A percentile compares a stretch with the other conserved stretches of the same genome.
Conservation (phyloP, 441 rosid species). For the Corymbia citriodora region DNA sequence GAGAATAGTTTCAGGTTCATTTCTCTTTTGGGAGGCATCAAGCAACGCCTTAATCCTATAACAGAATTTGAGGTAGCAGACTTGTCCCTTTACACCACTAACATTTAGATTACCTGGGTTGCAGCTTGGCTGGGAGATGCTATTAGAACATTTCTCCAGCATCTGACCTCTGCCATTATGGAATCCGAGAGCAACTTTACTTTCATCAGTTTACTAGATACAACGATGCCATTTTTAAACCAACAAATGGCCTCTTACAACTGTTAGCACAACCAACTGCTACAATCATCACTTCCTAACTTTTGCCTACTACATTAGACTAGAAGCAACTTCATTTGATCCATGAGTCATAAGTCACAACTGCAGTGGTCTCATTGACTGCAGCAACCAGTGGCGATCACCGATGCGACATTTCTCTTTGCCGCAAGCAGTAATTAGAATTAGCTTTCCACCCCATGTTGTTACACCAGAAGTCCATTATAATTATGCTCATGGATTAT, state of each 20-base stretch:
- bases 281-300: neutral
- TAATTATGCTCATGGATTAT: neutral
- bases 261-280: neutral
- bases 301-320: neutral
- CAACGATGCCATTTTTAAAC: neutral
- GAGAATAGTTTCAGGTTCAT: neutral
- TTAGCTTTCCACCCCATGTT: neutral
- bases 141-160: neutral
- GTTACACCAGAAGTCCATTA: neutral
- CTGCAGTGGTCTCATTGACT: neutral
- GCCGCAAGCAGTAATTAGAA: neutral
- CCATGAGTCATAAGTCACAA: neutral
- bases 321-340: neutral
- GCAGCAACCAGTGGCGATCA: neutral
- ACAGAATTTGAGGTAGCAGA: neutral
- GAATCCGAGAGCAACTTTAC: neutral
- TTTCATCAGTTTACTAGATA: neutral
- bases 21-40: neutral
- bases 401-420: neutral
- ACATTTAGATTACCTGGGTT: neutral
- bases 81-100: neutral
- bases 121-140: neutral
- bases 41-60: neutral
- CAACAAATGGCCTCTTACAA: neutral
- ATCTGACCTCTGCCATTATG: neutral